Percentiles rank a stretch among this genome's conserved stretches.
Conservation (phyloP, 352 stramenopile genomes). For the Pythium utonaiense region DNA sequence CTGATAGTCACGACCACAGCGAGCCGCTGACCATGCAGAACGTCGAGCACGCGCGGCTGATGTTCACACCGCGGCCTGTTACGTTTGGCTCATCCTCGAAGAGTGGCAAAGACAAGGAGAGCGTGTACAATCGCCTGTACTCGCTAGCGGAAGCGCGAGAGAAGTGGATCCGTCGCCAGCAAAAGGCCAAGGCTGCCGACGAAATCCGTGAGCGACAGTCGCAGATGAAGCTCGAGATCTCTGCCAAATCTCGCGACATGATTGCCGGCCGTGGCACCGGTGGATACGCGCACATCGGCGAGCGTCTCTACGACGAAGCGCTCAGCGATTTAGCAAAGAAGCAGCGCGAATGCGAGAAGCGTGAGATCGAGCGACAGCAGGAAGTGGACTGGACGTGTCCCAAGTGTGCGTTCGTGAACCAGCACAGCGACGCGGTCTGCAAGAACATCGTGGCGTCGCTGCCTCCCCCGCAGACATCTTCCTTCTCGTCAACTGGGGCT, state of each 20-base stretch:
- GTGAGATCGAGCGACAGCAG: slow-evolving; percentile 36
- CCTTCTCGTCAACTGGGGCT: background rate
- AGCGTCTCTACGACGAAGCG: slow-evolving; percentile 71
- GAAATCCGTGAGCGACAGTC: slow-evolving; percentile 39
- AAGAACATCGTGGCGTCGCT: slow-evolving; percentile 45
- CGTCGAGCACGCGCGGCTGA: slow-evolving; percentile 29
- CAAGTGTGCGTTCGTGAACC: slow-evolving; percentile 70
- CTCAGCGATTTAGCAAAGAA: slow-evolving; percentile 65
- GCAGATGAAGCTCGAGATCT: slow-evolving; percentile 45
- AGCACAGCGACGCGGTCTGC: slow-evolving; percentile 48
- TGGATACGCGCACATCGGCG: slow-evolving; percentile 61
- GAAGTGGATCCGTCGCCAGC: slow-evolving; percentile 69
- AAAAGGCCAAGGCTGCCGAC: slow-evolving; percentile 64
- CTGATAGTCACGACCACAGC: background rate
- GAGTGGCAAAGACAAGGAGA: slow-evolving; percentile 30
- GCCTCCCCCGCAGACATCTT: background rate
- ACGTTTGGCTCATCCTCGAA: slow-evolving; percentile 10
- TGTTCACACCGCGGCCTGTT: slow-evolving; percentile 17
- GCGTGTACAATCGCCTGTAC: slow-evolving; percentile 64
- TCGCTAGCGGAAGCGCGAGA: slow-evolving; percentile 64
- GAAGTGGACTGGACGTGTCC: slow-evolving; percentile 77
- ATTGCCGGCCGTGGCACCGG: slow-evolving; percentile 47
- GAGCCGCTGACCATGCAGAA: slow-evolving; percentile 36
- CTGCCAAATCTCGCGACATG: slow-evolving; percentile 56
- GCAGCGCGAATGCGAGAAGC: slow-evolving; percentile 40